Evolutionary conservation across 2,329 filamentous ascomycete genomes (phyloP).

Genomic region (Alternaria sp.): DNA sequence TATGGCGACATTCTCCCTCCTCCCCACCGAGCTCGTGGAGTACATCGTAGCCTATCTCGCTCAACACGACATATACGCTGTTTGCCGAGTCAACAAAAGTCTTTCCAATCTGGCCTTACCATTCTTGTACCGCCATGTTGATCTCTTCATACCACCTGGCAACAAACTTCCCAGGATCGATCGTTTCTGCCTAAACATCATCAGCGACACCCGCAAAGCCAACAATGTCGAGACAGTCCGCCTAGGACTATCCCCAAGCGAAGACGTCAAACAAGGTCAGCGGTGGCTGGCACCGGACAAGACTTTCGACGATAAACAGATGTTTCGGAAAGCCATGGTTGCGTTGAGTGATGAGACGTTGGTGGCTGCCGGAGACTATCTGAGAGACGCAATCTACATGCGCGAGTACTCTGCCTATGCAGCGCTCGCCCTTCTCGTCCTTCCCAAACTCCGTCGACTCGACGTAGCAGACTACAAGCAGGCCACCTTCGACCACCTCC

Average conservation of each 20-base stretch:
- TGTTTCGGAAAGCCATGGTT: constrained; percentile 18
- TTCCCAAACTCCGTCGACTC: constrained; percentile 26
- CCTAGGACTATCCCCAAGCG: constrained; percentile 24
- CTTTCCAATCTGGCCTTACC: constrained; percentile 21
- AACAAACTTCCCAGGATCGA: constrained; percentile 33
- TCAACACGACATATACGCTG: constrained; percentile 24
- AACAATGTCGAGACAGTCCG: constrained; percentile 27
- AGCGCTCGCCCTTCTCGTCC: constrained; percentile 25
- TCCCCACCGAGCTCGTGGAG: constrained; percentile 35
- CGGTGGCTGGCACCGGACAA: constrained; percentile 24
- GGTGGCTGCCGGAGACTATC: constrained; percentile 21
- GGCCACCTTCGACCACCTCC: constrained; percentile 27
- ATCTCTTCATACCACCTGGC: constrained; percentile 25
- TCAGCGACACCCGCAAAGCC: constrained; percentile 21
- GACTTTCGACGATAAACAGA: constrained; percentile 16
- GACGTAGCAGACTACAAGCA: constrained; percentile 25
- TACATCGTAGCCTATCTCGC: constrained; percentile 24
- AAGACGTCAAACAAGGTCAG: constrained; percentile 18
- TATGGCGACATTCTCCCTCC: constrained; percentile 28
- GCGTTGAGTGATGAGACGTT: constrained; percentile 21
- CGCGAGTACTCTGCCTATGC: constrained; percentile 38
- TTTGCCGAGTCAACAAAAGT: constrained; percentile 20
- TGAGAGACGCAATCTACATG: constrained; percentile 23
- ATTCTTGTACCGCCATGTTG: constrained; percentile 32
- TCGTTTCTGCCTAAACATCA: constrained; percentile 31